Percentiles rank a stretch among this genome's conserved stretches.
phyloP scores from a whole-genome alignment of 331 rosid species.

The Quercus phellos region DNA sequence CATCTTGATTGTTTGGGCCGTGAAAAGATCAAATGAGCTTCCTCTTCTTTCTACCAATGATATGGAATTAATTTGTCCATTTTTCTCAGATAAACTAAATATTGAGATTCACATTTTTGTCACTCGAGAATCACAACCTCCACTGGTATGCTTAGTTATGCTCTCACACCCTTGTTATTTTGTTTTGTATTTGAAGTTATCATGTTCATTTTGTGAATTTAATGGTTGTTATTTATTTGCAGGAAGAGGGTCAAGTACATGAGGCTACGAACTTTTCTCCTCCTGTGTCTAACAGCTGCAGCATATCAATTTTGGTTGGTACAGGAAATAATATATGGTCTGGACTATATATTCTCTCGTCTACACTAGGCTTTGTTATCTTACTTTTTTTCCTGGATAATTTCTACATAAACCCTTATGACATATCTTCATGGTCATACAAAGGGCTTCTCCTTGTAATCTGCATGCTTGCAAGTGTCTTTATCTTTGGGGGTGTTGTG shows the following conservation, averaged over 20 bases:
- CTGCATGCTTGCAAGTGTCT: slow-evolving; percentile 63
- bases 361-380: slow-evolving; percentile 57
- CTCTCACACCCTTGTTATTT: slow-evolving; percentile 1
- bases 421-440: slow-evolving; percentile 71
- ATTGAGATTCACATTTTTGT: slow-evolving; percentile 56
- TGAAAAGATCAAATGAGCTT: slow-evolving; percentile 68
- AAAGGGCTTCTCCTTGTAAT: slow-evolving; percentile 61
- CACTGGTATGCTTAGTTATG: slow-evolving; percentile 50
- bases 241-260: slow-evolving; percentile 69
- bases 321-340: slow-evolving; percentile 76
- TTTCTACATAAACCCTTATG: slow-evolving; percentile 57
- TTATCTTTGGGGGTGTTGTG: slow-evolving; percentile 71
- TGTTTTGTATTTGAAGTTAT: neutral
- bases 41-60: slow-evolving; percentile 69
- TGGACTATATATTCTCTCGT: slow-evolving; percentile 66
- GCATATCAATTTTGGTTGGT: slow-evolving; percentile 76
- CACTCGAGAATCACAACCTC: slow-evolving; percentile 76
- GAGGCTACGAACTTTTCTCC: slow-evolving; percentile 31
- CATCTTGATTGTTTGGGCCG: slow-evolving; percentile 76
- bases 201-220: slow-evolving; percentile 3
- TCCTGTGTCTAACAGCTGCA: slow-evolving; percentile 29
- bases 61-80: slow-evolving; percentile 66
- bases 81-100: slow-evolving; percentile 48
- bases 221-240: slow-evolving; percentile 19
- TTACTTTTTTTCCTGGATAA: slow-evolving; percentile 40